Evolutionary conservation across 2,329 filamentous ascomycete species (phyloP), one percentile per base, ranked within the genome.

Genomic region (Chaetomiaceae sp.): DNA sequence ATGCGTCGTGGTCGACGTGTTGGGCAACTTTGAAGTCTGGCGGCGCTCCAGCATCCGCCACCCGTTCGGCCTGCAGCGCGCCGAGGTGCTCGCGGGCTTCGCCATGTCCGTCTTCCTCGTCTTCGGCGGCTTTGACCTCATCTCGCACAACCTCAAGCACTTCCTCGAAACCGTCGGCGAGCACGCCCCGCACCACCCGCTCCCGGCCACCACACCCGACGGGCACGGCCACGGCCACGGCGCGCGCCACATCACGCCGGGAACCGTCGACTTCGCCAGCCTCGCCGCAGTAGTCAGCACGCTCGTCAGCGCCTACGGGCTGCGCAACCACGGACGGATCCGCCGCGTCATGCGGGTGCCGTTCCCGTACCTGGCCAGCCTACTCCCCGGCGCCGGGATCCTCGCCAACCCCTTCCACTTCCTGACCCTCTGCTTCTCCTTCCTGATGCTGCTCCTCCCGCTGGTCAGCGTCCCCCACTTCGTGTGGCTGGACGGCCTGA

Each of bases 21-120:
- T 96, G 43, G 85, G 89, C 47, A 99, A 99, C 69, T 99, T 99
- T 64, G 94, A 99, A 67, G 91, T 97, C 36, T 99, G 94, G 94
- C 89, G 90, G 59, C 82, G 92, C 42, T 92, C 89, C 62, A 95
- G 86, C 61, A 87, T 99, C 62, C 85, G 91, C 21, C 90, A 99
- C 70, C 94, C 94, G 0, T 99, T 99, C 66, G 91, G 86, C 3
- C 80, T 99, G 21, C 90, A 96, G 72, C 83, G 94, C 49, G 88
- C 89, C 54, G 94, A 99, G 70, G 92, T 99, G 5, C 81, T 99
- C 14, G 90, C 91, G 32, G 94, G 94, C 16, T 96, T 99, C 60
- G 94, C 91, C 56, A 90, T 97, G 84, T 95, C 90, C 47, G 87
- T 99, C 34, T 90, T 96, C 57, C 81, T 99, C 11, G 81, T 96